phyloP scores from a whole-genome alignment of 2,329 filamentous ascomycete species.

The Apiospora hydei region DNA sequence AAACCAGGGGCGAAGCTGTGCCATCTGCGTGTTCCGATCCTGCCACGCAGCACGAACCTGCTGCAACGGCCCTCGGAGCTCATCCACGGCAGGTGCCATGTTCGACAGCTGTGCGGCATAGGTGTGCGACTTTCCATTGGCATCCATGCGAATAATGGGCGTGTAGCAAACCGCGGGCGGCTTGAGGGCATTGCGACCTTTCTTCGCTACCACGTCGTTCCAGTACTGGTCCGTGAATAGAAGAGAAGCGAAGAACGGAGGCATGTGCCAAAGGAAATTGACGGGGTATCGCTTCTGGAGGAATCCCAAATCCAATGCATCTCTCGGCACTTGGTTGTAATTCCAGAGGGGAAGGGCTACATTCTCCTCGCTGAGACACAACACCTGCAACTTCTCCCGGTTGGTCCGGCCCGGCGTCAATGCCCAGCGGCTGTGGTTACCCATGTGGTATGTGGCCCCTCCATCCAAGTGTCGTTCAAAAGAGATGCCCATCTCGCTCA shows the following conservation, averaged over 20 bases:
- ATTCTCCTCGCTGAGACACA: background rate
- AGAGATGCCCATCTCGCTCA: background rate
- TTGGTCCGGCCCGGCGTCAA: background rate
- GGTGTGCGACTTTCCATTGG: no score
- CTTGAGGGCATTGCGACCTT: background rate
- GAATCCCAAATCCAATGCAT: background rate
- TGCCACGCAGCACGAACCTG: background rate
- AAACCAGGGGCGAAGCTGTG: background rate
- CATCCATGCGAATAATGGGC: fast-evolving
- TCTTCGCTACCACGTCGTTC: background rate
- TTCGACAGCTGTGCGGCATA: background rate
- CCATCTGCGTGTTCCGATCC: background rate
- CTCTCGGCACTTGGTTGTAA: background rate
- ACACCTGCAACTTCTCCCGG: background rate
- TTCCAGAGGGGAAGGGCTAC: background rate
- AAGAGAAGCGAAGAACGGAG: background rate
- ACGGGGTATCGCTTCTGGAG: fast-evolving
- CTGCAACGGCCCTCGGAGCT: background rate
- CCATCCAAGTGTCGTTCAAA: background rate
- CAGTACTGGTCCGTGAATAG: constrained; percentile 1
- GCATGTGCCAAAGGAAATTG: background rate
- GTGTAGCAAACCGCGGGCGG: background rate
- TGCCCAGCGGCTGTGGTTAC: fast-evolving
- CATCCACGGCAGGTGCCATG: background rate
- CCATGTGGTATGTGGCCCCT: background rate